These are phyloP conservation scores for Ambrosia trifida DNA, from an alignment of 129 eudicot genomes.

Conservation along the genomic window DNA sequence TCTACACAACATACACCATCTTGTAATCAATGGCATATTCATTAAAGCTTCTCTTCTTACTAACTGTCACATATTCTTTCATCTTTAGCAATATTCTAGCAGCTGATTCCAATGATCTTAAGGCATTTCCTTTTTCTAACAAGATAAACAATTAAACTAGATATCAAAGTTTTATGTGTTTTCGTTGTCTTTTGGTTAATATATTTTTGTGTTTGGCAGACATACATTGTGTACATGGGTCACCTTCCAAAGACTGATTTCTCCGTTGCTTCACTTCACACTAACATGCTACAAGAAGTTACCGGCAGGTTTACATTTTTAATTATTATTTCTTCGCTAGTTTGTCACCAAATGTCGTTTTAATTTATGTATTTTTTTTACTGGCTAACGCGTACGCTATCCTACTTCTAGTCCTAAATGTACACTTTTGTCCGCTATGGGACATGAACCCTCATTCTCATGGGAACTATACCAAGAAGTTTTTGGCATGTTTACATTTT, in stretches of 20 bases:
- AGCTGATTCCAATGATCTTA: slow-evolving; percentile 31
- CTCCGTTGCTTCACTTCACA: slow-evolving; percentile 47
- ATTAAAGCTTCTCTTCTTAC: slow-evolving; percentile 23
- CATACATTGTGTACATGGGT: slow-evolving; percentile 85
- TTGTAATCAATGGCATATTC: slow-evolving; percentile 21
- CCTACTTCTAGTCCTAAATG: too few relatives aligned
- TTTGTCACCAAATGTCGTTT: background rate
- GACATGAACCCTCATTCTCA: too few relatives aligned
- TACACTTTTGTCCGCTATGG: too few relatives aligned
- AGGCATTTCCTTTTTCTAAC: slow-evolving; percentile 25
- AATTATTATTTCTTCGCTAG: background rate
- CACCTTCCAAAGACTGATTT: slow-evolving; percentile 50
- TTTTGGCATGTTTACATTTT: too few relatives aligned
- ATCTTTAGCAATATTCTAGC: slow-evolving; percentile 22
- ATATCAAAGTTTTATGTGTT: background rate
- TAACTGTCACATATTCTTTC: slow-evolving; percentile 24
- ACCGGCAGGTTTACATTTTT: slow-evolving; percentile 53
- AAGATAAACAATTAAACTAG: background rate
- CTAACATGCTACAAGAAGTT: slow-evolving; percentile 55
- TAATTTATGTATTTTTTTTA: background rate
- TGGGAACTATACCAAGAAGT: too few relatives aligned
- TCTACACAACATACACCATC: background rate
- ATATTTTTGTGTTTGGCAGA: slow-evolving; percentile 27
- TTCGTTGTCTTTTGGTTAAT: background rate
- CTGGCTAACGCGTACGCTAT: too few relatives aligned